Evolutionary conservation across 805 yeast genomes (phyloP), one percentile per base, ranked within the genome.

Genomic region (Ogataea glucozyma): DNA sequence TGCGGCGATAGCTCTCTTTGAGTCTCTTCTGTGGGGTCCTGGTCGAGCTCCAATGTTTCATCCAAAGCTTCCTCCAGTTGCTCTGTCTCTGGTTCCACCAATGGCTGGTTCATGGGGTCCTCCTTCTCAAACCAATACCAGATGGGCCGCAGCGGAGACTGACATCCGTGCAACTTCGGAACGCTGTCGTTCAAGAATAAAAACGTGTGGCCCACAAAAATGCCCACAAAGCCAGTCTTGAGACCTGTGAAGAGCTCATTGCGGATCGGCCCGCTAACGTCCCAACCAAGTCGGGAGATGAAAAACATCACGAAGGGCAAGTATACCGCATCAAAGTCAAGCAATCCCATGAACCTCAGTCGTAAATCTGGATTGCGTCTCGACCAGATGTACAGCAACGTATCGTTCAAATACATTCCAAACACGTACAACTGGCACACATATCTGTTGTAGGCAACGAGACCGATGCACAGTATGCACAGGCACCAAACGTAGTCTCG

Each of bases 361-460:
- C 64, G 61, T 12, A 63, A 61, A 26, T 66, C 66, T 3, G 78
- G 76, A 44, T 70, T 66, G 14, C 71, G 66, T 21, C 78, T 63
- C 3, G 79, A 66, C 71, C 78, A 70, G 21, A 78, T 58, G 49
- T 73, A 78, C 7, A 70, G 53, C 31, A 78, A 46, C 6, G 62
- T 53, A 21, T 62, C 65, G 29, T 58, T 58, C 20, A 79, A 58
- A 14, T 66, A 56, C 2, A 65, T 57, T 3, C 79, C 77, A 20
- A 71, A 48, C 35, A 70, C 50, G 20, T 58, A 55, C 13, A 70
- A 37, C 19, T 64, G 56, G 24, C 57, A 52, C 9, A 57, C 37
- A 26, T 52, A 51, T 9, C 56, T 46, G n/a, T 69, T 53, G 41
- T 65, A 66, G 10, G 63, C 30, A 26, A 70, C 31, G n/a, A 71